Evolutionary conservation across 192 early-diverging fungal genomes (phyloP).

Genomic region (Funneliformis geosporum): DNA sequence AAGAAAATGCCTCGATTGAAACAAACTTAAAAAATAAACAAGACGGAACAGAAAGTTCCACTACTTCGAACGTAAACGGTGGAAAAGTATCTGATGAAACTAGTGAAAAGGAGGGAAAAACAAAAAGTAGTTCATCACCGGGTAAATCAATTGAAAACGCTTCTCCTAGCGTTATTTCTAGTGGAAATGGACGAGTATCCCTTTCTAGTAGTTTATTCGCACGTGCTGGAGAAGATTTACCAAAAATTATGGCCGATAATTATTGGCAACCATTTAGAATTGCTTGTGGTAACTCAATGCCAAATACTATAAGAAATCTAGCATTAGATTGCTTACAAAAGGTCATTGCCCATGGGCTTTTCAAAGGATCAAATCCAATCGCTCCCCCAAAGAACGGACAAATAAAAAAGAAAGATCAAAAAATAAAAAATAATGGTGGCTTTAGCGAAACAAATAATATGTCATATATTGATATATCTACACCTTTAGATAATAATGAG

Average conservation of each 20-base stretch:
- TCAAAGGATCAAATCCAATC: conserved; percentile 38
- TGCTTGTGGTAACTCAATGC: conserved; percentile 41
- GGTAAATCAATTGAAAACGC: background rate
- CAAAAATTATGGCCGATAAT: conserved; percentile 42
- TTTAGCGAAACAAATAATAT: conserved; percentile 48
- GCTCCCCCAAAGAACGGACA: conserved; percentile 33
- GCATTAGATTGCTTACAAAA: conserved; percentile 48
- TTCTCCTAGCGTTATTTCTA: conserved; percentile 30
- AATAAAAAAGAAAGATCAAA: conserved; percentile 33
- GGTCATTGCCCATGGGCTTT: conserved; percentile 46
- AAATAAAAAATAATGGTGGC: conserved; percentile 31
- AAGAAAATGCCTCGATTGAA: conserved; percentile 18
- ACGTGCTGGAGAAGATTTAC: conserved; percentile 42
- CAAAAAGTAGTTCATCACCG: background rate
- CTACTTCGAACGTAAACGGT: background rate
- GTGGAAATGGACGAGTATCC: conserved; percentile 17
- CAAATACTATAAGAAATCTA: conserved; percentile 41
- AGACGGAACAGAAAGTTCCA: background rate
- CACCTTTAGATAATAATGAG: conserved; percentile 44
- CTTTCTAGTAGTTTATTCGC: conserved; percentile 30
- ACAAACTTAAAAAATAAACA: background rate
- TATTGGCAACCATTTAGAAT: conserved; percentile 49
- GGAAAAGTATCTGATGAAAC: background rate
- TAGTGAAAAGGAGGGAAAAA: background rate
- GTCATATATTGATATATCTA: conserved; percentile 39